Base-by-base conservation (phyloP, 768 basidiomycete species). In the Fistulinella prunicolor region DNA sequence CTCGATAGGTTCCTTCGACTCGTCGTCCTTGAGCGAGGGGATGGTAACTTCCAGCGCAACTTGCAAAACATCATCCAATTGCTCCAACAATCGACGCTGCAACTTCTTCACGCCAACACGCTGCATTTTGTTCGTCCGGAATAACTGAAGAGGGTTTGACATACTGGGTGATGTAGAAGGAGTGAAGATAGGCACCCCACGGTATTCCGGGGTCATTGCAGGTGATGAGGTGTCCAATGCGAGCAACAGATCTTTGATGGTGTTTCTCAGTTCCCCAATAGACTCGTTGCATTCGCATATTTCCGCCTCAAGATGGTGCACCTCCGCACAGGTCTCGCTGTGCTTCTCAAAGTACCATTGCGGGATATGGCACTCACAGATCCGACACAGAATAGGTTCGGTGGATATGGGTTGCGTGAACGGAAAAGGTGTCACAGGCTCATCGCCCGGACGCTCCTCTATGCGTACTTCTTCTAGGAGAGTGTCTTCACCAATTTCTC, bases 311-410 rank as follows among this genome's bases (percentile, higher is more conserved):
- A 99, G 77, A 38, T 91, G 85, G 70, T 99, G 96, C 3, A 89
- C 86, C 70, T 97, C 95, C 56, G 83, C 91, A 59, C 96, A 99
- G 10, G 94, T 98, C 70, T 99, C 96, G 78, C 93, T 98, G 73
- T 99, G 96, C 73, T 97, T 98, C 73, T 98, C 96, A 66, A 99
- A 99, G 73, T 94, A 99, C 96, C 96, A 99, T 52, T 95, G 89
- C 3, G 95, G 94, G 49, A 98, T 89, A 57, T 89, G 85, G 62
- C 88, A 84, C 70, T 99, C 96, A 74, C 96, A 99, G 53, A 99
- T 99, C 24, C 96, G 89, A 71, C 96, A 98, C 19, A 99, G 77
- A 42, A 98, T 89, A 23, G 80, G 83, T 50, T 89, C 82, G 21
- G 80, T 83, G 61, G 83, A 86, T 69, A 98, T 86, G 20, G 86